Evolutionary conservation across 768 basidiomycete genomes (phyloP).

Genomic region (Leucosporidium creatinivorum): DNA sequence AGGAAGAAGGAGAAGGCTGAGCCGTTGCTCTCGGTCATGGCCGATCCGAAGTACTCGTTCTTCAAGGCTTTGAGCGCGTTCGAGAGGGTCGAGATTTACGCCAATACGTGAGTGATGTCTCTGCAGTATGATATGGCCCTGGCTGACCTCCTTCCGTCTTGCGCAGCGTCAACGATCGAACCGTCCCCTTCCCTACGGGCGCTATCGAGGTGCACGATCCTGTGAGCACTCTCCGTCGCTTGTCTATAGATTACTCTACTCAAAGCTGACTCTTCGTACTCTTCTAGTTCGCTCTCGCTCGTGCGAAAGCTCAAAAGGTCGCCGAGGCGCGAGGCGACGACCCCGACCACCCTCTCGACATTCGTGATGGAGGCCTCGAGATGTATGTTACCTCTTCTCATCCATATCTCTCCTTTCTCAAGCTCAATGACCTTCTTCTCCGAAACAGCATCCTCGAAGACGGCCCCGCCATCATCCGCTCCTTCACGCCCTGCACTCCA

Average conservation of each 20-base stretch:
- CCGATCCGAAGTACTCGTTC: conserved; percentile 69
- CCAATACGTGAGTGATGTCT: conserved; percentile 57
- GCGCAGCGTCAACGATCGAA: conserved; percentile 49
- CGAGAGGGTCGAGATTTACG: conserved; percentile 64
- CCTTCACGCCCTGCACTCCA: conserved; percentile 37
- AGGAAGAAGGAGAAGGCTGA: conserved; percentile 48
- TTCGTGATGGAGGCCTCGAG: conserved; percentile 15
- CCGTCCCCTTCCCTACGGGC: conserved; percentile 75
- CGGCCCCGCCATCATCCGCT: conserved; percentile 51
- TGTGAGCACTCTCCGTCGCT: not conserved
- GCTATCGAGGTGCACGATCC: conserved; percentile 63
- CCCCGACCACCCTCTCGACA: conserved; percentile 47
- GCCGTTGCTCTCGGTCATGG: conserved; percentile 66
- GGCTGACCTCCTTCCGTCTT: not conserved
- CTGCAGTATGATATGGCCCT: not conserved
- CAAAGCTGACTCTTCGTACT: no score
- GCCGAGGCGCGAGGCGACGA: conserved; percentile 52
- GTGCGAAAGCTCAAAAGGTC: conserved; percentile 23
- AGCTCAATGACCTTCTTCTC: conserved; percentile 33
- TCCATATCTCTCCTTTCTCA: no score
- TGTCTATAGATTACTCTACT: no score
- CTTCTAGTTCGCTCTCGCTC: conserved; percentile 15
- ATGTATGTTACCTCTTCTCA: conserved; percentile 1
- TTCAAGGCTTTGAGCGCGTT: conserved; percentile 64
- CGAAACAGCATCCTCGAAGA: conserved; percentile 47